Evolutionary conservation across 169 alveolate genomes (phyloP).

Genomic region (Plasmodium inui): DNA sequence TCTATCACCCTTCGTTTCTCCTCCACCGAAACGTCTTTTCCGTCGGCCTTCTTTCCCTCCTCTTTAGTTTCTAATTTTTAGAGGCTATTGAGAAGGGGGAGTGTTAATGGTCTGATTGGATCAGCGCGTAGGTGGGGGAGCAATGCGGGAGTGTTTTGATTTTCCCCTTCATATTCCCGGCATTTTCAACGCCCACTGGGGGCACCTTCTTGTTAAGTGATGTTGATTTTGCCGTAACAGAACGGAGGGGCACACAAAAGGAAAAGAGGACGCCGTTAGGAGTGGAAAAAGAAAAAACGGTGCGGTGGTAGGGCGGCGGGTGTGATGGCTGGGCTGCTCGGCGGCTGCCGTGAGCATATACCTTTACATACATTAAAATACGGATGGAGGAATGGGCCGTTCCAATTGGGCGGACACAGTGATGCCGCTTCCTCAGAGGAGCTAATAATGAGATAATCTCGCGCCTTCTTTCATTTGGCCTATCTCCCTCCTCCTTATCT

Average conservation of each 20-base stretch:
- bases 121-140: background rate
- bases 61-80: background rate
- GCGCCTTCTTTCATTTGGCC: background rate
- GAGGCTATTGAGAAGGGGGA: background rate
- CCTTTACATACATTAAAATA: background rate
- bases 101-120: background rate
- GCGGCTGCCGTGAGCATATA: background rate
- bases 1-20: background rate
- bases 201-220: conserved; percentile 74
- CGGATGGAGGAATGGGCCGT: background rate
- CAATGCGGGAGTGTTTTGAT: conserved; percentile 3
- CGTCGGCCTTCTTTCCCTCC: background rate
- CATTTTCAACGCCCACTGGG: conserved; percentile 65
- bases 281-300: background rate
- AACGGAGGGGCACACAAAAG: conserved; percentile 55
- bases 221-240: conserved; percentile 45
- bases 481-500: background rate
- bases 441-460: too few species aligned
- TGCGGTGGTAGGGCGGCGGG: background rate
- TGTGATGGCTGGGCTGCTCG: background rate
- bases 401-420: background rate
- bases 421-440: background rate
- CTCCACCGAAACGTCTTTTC: background rate
- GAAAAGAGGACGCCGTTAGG: background rate
- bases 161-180: conserved; percentile 64